Base-by-base conservation (phyloP, 352 stramenopile species). In the Pythium aristosporum region DNA sequence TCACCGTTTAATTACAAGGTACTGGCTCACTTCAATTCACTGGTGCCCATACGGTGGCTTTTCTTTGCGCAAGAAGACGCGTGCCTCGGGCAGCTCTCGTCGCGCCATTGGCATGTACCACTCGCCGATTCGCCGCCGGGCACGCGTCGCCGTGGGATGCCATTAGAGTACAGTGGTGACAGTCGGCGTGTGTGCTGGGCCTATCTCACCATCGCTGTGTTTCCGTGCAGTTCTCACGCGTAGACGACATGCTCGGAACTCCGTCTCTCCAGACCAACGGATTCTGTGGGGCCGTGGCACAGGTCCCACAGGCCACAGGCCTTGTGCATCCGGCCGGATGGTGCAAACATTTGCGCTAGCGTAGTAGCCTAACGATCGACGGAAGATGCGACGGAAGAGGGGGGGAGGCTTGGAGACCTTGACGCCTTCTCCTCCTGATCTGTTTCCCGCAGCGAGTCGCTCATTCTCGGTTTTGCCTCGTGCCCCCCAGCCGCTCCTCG, bases 21-120 rank as follows among this genome's bases (percentile, higher is more conserved):
- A 4, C 10, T 11, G 42, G 3, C 42, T 25, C 9, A 23, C 8
- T 50, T 50, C 44, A 50, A 50, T 50, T 30, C 44, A n/a, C 44
- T 50, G 44, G 44, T 9, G 8, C 1, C n/a, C 13, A 50, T 50
- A 18, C 44, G 8, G 16, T 50, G 44, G 44, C 44, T 30, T 50
- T 50, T 50, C 44, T 50, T 46, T 46, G 13, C 8, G 10, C n/a
- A n/a, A 37, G 48, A 23, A 28, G 70, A 57, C 58, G 65, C 25
- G 43, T 67, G 13, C 79, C 79, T 65, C 68, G 37, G 48, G 48
- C 58, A 10, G 2, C 37, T 65, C 48, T 25, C 18, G 18, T 28
- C n/a, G 48, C 39, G 5, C 18, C 39, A 32, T 44, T 46, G 21
- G 37, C 23, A 7, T 18, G 20, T 28, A 32, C 7, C 43, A 44